Evolutionary conservation across 495 filamentous ascomycete species (phyloP), one percentile per base, ranked within the genome.

Genomic region (Neurospora terricola): DNA sequence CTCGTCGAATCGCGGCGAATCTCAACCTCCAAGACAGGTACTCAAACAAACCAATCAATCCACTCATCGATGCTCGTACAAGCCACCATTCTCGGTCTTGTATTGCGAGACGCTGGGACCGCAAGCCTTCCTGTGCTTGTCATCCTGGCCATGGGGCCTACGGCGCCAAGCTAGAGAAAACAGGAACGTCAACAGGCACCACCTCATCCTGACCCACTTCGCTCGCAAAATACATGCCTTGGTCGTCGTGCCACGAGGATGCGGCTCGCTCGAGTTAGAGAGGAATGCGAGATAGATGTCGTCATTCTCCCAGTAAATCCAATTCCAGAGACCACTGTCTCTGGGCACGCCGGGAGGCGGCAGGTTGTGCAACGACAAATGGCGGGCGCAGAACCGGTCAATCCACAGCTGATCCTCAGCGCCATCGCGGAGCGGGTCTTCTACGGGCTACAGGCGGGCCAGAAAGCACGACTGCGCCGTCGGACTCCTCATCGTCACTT

Each of bases 251-350:
- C n/a, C 18, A n/a, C n/a, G n/a, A n/a, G n/a, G n/a, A n/a, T n/a
- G n/a, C n/a, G n/a, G n/a, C n/a, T 48, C 7, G 43, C 3, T 48
- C 40, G 40, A 18, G 40, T 42, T 2, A 39, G 0, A 4, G 4
- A 0, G 14, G 40, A 18, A 7, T 42, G 16, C 16, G 14, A 3
- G 0, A 42, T 42, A 18, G 16, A 18, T 8, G 16, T 43, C 16
- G 7, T 54, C 10, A n/a, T 6, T 2, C n/a, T 5, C n/a, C 10
- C 10, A 54, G 21, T 48, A 27, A 1, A 1, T 1, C 45, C 45
- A 54, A 21, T 2, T 0, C 48, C 48, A 59, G 1, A 0, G 11
- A 27, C 48, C 11, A 1, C n/a, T 9, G 43, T 48, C 0, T 4
- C 18, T 48, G 9, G 43, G 43, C 1, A 2, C 1, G 18, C n/a